phyloP scores from a whole-genome alignment of 169 alveolate species.

The Plasmodium relictum region DNA sequence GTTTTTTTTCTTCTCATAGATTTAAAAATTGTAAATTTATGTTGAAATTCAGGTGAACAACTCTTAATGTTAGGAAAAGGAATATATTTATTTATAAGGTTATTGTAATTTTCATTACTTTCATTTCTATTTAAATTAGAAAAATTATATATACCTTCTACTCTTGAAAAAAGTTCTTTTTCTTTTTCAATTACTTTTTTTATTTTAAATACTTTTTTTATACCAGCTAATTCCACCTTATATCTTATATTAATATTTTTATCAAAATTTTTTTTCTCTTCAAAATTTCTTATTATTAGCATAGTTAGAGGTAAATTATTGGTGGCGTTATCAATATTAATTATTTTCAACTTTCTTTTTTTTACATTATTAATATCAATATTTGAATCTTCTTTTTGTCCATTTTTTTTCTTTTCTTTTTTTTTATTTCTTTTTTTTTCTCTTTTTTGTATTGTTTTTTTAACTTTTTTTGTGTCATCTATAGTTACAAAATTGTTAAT shows the following conservation, averaged over 20 bases:
- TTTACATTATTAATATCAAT: not conserved
- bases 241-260: slow-evolving; percentile 38
- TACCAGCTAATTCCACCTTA: slow-evolving; percentile 42
- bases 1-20: not conserved
- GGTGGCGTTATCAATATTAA: slow-evolving; percentile 27
- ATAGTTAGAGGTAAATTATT: slow-evolving; percentile 60
- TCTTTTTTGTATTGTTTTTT: not conserved
- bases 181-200: slow-evolving; percentile 36
- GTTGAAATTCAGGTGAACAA: not conserved
- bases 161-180: slow-evolving; percentile 47
- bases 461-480: not conserved
- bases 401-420: slow-evolving; percentile 11
- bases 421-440: slow-evolving; percentile 15
- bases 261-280: slow-evolving; percentile 14
- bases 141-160: slow-evolving; percentile 49
- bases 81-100: slow-evolving; percentile 13
- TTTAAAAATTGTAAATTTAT: not conserved
- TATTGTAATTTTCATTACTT: slow-evolving; percentile 14
- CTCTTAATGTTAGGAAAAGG: slow-evolving; percentile 59
- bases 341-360: slow-evolving; percentile 14
- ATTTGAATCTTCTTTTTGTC: slow-evolving; percentile 5
- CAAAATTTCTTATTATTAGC: slow-evolving; percentile 43
- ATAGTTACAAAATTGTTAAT: not conserved
- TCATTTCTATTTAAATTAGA: slow-evolving; percentile 12
- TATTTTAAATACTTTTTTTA: slow-evolving; percentile 16